A percentile compares a stretch with the other conserved stretches of the same genome.
Conservation (phyloP, 208 protist genomes). For the Leishmania tarentolae region DNA sequence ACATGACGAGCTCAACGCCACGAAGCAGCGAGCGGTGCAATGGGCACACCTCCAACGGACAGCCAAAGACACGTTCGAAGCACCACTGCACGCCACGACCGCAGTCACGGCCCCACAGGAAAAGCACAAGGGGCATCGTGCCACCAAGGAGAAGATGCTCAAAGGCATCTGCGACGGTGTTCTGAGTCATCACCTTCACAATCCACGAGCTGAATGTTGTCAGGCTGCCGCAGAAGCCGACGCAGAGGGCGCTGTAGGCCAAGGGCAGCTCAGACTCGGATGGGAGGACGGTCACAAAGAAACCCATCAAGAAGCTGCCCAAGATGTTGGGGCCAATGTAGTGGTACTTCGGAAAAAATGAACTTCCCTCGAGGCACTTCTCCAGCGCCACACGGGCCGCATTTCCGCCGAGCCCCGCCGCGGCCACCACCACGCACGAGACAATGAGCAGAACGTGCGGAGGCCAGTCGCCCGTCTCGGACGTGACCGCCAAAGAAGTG, state of each 20-base stretch:
- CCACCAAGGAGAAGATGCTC: slow-evolving; percentile 56
- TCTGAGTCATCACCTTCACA: slow-evolving; percentile 35
- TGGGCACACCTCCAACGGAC: slow-evolving; percentile 21
- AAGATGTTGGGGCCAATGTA: slow-evolving; percentile 51
- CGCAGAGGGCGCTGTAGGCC: slow-evolving; percentile 36
- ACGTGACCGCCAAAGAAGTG: background rate
- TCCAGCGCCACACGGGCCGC: slow-evolving; percentile 42
- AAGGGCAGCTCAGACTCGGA: slow-evolving; percentile 33
- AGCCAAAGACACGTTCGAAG: background rate
- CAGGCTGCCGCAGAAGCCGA: slow-evolving; percentile 64
- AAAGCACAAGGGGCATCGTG: slow-evolving; percentile 60
- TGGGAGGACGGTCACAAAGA: slow-evolving; percentile 27
- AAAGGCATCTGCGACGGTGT: slow-evolving; percentile 30
- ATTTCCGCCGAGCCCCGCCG: slow-evolving; percentile 56
- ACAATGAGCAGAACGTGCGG: slow-evolving; percentile 17
- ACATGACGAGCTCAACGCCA: slow-evolving; percentile 29
- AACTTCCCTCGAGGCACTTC: slow-evolving; percentile 13
- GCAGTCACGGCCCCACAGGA: slow-evolving; percentile 45
- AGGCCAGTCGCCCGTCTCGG: slow-evolving; percentile 19
- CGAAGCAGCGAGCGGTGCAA: slow-evolving; percentile 12
- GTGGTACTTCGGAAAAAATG: slow-evolving; percentile 44
- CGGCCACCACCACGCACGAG: slow-evolving; percentile 43
- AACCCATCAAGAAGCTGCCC: slow-evolving; percentile 52
- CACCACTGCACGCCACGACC: slow-evolving; percentile 21
- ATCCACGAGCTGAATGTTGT: slow-evolving; percentile 72